These are phyloP conservation scores for Trichopus zeylanicus DNA, from an alignment of 116 monocot species.

Conservation along the genomic window DNA sequence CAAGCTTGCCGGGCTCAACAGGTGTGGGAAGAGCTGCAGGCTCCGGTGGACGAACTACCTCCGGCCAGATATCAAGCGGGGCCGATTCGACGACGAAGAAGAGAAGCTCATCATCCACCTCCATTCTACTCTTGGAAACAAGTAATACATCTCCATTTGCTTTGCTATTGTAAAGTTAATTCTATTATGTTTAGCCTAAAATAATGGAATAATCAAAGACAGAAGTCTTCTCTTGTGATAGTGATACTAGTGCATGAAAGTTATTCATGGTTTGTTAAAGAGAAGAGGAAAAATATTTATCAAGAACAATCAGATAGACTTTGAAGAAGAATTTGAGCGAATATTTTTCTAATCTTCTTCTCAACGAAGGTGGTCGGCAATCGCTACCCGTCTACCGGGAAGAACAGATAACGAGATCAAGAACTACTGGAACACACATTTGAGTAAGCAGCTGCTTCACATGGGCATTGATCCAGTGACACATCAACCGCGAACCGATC, in stretches of 20 bases:
- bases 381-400: conserved; percentile 36
- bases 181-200: not conserved
- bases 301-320: too few species aligned
- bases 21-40: conserved; percentile 44
- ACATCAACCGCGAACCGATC: conserved; percentile 27
- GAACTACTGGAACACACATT: conserved; percentile 65
- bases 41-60: conserved; percentile 43
- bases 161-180: not conserved
- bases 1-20: conserved; percentile 34
- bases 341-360: not conserved
- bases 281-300: too few species aligned
- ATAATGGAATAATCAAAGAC: too few species aligned
- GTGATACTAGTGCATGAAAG: too few species aligned
- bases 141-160: not conserved
- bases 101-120: conserved; percentile 19
- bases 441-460: conserved; percentile 46
- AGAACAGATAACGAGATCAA: conserved; percentile 65
- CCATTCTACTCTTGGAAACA: conserved; percentile 23
- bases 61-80: conserved; percentile 44
- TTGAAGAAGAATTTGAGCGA: too few species aligned
- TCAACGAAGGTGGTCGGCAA: conserved; percentile 40
- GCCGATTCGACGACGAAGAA: conserved; percentile 20
- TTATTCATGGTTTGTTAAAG: too few species aligned
- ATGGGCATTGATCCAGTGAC: conserved; percentile 65
- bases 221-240: too few species aligned